Conservation (phyloP, 352 stramenopile genomes). For the Plasmopara halstedii region DNA sequence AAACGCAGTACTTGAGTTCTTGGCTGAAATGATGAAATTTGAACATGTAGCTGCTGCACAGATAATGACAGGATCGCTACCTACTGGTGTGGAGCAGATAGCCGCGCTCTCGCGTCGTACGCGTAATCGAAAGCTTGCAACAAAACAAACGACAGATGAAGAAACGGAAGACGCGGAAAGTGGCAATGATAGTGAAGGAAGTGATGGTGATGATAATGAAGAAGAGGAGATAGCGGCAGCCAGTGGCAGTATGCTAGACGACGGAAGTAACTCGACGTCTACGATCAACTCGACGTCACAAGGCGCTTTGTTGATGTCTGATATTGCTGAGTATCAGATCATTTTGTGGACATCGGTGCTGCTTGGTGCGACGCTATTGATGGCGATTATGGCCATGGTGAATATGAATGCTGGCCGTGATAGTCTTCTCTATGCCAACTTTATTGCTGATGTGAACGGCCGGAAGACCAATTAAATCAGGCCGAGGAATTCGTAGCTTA, state of each 20-base stretch:
- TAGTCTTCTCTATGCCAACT: slow-evolving; percentile 83
- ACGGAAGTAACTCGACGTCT: slow-evolving; percentile 17
- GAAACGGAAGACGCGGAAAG: slow-evolving; percentile 10
- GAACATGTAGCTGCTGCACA: slow-evolving; percentile 25
- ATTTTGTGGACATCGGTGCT: slow-evolving; percentile 74
- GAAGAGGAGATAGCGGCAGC: slow-evolving; percentile 5
- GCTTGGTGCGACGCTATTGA: slow-evolving; percentile 38
- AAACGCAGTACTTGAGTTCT: slow-evolving; percentile 25
- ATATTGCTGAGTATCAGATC: slow-evolving; percentile 77
- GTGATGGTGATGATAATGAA: slow-evolving; percentile 10
- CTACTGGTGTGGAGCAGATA: slow-evolving; percentile 13
- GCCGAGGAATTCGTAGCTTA: too few relatives aligned
- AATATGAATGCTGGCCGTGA: slow-evolving; percentile 72
- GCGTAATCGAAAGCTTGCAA: slow-evolving; percentile 18
- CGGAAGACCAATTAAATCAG: slow-evolving; percentile 43
- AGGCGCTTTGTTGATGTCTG: slow-evolving; percentile 36
- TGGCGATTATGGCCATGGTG: slow-evolving; percentile 47
- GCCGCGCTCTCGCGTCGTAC: slow-evolving; percentile 20
- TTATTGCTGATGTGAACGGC: slow-evolving; percentile 45
- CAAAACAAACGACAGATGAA: slow-evolving; percentile 6
- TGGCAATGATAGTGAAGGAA: slow-evolving; percentile 9
- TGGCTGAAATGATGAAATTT: slow-evolving; percentile 29
- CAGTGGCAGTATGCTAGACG: slow-evolving; percentile 17
- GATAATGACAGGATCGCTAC: slow-evolving; percentile 23
- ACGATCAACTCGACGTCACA: slow-evolving; percentile 16